phyloP scores from a whole-genome alignment of 306 rosid species.

The Herpetospermum pedunculosum region DNA sequence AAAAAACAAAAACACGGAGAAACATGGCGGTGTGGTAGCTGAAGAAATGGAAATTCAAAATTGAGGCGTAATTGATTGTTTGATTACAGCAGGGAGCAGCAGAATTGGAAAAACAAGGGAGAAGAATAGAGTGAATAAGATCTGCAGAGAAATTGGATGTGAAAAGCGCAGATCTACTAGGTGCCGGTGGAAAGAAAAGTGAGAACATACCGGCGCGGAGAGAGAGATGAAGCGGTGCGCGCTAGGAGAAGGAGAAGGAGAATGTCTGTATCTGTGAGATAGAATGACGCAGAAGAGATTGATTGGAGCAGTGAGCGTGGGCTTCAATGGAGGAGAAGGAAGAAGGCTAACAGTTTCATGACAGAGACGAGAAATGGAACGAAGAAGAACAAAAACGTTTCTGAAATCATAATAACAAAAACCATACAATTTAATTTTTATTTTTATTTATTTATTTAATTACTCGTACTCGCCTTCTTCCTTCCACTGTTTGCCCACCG shows the following conservation, averaged over 20 bases:
- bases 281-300: not conserved
- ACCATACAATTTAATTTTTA: not conserved
- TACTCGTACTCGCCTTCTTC: not conserved
- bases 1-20: not conserved
- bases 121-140: not conserved
- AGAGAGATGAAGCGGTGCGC: not conserved
- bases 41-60: not conserved
- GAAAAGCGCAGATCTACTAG: not conserved
- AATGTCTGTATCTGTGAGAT: not conserved
- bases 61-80: not conserved
- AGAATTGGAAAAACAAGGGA: not conserved
- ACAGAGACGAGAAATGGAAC: not conserved
- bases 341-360: not conserved
- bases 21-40: not conserved
- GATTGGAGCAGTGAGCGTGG: slow-evolving; percentile 2
- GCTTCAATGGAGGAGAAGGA: not conserved
- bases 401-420: not conserved
- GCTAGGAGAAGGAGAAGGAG: not conserved
- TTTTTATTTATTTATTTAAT: not conserved
- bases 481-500: not conserved
- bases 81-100: not conserved
- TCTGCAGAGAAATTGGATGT: not conserved
- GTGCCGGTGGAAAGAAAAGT: not conserved
- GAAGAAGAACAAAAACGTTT: not conserved
- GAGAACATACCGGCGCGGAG: not conserved